These are phyloP conservation scores for Dioszegia crocea DNA, from an alignment of 768 basidiomycete species.

Conservation along the genomic window DNA sequence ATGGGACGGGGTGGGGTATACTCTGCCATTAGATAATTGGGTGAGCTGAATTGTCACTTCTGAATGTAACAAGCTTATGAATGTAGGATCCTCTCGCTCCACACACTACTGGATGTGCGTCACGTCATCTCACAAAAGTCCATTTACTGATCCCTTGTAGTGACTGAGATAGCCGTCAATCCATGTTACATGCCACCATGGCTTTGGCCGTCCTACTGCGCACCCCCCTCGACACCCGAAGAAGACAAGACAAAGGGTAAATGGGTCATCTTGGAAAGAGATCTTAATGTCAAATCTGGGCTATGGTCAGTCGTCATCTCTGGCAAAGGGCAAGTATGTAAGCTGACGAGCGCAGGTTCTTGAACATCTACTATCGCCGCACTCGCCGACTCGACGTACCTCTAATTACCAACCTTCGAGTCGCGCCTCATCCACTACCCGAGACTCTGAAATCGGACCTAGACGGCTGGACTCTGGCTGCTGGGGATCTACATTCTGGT, in stretches of 20 bases:
- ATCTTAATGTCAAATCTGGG: slow-evolving; percentile 65
- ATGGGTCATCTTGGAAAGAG: slow-evolving; percentile 82
- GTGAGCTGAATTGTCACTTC: slow-evolving; percentile 19
- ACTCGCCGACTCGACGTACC: slow-evolving; percentile 76
- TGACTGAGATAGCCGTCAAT: slow-evolving; percentile 73
- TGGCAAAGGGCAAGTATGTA: too few relatives aligned
- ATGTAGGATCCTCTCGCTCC: slow-evolving; percentile 62
- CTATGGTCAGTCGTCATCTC: slow-evolving; percentile 55
- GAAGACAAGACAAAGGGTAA: slow-evolving; percentile 63
- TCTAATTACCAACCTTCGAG: slow-evolving; percentile 66
- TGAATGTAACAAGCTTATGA: neutral
- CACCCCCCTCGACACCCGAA: slow-evolving; percentile 65
- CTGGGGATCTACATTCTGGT: slow-evolving; percentile 64
- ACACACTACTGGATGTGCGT: slow-evolving; percentile 71
- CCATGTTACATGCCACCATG: slow-evolving; percentile 63
- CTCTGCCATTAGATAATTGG: slow-evolving; percentile 73
- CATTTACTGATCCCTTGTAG: slow-evolving; percentile 38
- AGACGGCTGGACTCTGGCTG: slow-evolving; percentile 64
- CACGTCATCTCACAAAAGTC: neutral
- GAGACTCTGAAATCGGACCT: slow-evolving; percentile 45
- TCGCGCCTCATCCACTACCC: slow-evolving; percentile 63
- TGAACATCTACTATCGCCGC: slow-evolving; percentile 77
- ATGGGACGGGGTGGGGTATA: slow-evolving; percentile 57
- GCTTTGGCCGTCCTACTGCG: slow-evolving; percentile 60
- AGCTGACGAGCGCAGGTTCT: slow-evolving; percentile 36